Base-by-base conservation (phyloP, 441 rosid genomes). In the Adansonia grandidieri region DNA sequence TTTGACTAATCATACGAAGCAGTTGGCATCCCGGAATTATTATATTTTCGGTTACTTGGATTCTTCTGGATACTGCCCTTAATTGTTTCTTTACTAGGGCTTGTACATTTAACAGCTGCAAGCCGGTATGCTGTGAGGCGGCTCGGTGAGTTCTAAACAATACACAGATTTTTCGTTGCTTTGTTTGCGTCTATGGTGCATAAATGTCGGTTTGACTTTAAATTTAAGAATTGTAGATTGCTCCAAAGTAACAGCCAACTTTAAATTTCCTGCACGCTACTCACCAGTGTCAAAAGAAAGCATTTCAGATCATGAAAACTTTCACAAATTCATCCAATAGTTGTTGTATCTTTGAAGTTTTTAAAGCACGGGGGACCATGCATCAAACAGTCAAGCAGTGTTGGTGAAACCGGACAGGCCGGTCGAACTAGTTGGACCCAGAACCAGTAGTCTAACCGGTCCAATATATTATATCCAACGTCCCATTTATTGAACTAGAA, bases 1-100 rank as follows among this genome's bases (percentile, higher is more conserved):
- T 68, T 68, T 22, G 37, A 37, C 62, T 5, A 54, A n/a, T 54
- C 75, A 32, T 44, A 37, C 3, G 75, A 61, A 71, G 44, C 60
- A 54, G 62, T 71, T 54, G 44, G 58, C 37, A 50, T 8, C 60
- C 62, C 5, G 1, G 62, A 58, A 54, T n/a, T 48, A 48, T 50
- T 51, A 70, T 71, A 71, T 32, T 62, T 53, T 71, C 0, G 17
- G 20, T 69, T 71, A 14, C 45, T 53, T 71, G 24, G 37, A 8
- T 32, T 48, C 20, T 50, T 50, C 40, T 20, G 53, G 76, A 42
- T 37, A 20, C 4, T 40, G 53, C 40, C 44, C 66, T 72, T 40
- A 73, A 73, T 19, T 19, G 42, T 19, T 10, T 14, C 67, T 9
- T 13, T 63, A 15, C 4, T 53, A 73, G 48, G 40, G 65, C 53